Percentiles rank a stretch among this genome's conserved stretches.
phyloP scores from a whole-genome alignment of 2,329 filamentous ascomycete species.

The Grosmannia huntii region DNA sequence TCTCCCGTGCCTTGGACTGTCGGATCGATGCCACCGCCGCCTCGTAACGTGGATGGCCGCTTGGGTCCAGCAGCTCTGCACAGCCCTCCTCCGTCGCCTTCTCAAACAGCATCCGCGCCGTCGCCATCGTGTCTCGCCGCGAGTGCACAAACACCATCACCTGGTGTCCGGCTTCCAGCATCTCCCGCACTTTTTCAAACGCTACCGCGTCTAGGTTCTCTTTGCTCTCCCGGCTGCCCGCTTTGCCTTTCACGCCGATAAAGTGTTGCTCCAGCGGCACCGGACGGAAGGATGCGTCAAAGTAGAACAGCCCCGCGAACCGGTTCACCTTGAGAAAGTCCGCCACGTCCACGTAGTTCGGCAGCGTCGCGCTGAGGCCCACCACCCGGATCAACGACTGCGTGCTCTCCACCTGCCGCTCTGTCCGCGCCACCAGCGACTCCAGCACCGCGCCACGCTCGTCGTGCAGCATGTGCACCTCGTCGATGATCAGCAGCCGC shows the following conservation, averaged over 20 bases:
- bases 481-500: slow-evolving; percentile 88
- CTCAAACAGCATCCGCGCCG: slow-evolving; percentile 73
- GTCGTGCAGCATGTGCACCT: slow-evolving; percentile 98
- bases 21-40: slow-evolving; percentile 75
- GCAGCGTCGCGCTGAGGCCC: slow-evolving; percentile 86
- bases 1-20: slow-evolving; percentile 69
- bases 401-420: slow-evolving; percentile 94
- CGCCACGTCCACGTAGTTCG: slow-evolving; percentile 92
- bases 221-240: slow-evolving; percentile 64
- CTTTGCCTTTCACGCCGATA: slow-evolving; percentile 86
- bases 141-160: slow-evolving; percentile 99
- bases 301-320: slow-evolving; percentile 87
- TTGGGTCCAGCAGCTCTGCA: slow-evolving; percentile 72
- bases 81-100: slow-evolving; percentile 74
- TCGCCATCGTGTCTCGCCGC: slow-evolving; percentile 81
- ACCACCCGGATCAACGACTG: slow-evolving; percentile 95
- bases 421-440: slow-evolving; percentile 85
- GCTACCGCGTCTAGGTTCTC: slow-evolving; percentile 81
- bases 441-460: slow-evolving; percentile 93
- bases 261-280: slow-evolving; percentile 97
- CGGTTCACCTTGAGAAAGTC: slow-evolving; percentile 96
- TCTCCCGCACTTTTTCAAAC: slow-evolving; percentile 89
- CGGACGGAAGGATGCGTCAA: slow-evolving; percentile 88
- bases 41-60: slow-evolving; percentile 65
- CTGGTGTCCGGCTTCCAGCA: slow-evolving; percentile 86